phyloP scores from a whole-genome alignment of 768 basidiomycete species.

The Glaciozyma antarctica region DNA sequence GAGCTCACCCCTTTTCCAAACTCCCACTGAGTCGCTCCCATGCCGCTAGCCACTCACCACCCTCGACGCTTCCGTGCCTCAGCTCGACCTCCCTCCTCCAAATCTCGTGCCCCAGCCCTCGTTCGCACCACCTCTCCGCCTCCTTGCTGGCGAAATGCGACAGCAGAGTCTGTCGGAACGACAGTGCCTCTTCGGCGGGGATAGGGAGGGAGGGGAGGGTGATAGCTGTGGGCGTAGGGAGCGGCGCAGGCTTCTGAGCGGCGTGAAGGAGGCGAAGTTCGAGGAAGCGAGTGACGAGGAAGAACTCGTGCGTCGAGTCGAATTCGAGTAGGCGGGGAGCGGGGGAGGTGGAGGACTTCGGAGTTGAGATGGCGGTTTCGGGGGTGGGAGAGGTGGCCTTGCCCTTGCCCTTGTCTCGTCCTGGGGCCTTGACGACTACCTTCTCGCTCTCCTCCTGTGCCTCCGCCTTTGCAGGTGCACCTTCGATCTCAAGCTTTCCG shows the following conservation, averaged over 20 bases:
- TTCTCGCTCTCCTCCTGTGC: not conserved
- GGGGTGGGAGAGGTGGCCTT: not conserved
- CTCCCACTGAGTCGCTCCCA: conserved; percentile 2
- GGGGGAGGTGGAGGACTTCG: not conserved
- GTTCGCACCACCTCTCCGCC: conserved; percentile 20
- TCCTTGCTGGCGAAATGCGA: conserved; percentile 17
- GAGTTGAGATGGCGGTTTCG: not conserved
- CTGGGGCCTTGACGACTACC: not conserved
- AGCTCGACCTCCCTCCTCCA: conserved; percentile 27
- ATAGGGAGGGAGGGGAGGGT: conserved; percentile 7
- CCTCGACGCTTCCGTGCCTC: conserved; percentile 3
- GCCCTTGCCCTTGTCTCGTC: conserved; percentile 2
- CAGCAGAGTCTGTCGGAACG: conserved; percentile 1
- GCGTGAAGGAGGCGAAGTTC: conserved; percentile 20
- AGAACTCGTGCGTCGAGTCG: conserved; percentile 24
- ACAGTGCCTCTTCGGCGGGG: not conserved
- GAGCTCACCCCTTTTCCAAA: conserved; percentile 24
- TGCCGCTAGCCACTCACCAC: conserved; percentile 6
- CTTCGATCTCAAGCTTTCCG: not conserved
- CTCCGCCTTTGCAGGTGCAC: no score
- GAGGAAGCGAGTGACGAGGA: conserved; percentile 21
- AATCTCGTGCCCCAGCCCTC: conserved; percentile 28
- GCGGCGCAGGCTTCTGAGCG: not conserved
- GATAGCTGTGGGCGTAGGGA: not conserved
- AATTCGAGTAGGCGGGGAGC: not conserved